Evolutionary conservation across 257 asterid genomes (phyloP).

Genomic region (Penstemon eatonii): DNA sequence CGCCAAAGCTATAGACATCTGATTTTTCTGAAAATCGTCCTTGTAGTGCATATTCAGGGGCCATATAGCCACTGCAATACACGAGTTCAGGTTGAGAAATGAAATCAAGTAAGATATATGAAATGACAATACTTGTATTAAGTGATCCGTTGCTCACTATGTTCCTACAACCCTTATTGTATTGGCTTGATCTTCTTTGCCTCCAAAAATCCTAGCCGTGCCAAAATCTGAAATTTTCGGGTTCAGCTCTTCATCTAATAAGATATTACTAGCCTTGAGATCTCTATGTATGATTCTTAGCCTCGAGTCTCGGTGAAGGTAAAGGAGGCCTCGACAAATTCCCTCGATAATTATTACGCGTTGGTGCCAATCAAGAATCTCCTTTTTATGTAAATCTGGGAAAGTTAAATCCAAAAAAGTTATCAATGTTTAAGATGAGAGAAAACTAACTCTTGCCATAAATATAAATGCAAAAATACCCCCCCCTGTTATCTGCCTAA

Average conservation of each 20-base stretch:
- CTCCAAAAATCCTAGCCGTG: conserved; percentile 88
- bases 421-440: too few species aligned
- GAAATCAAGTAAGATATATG: too few species aligned
- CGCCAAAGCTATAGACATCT: conserved; percentile 88
- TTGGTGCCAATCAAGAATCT: conserved; percentile 60
- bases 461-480: too few species aligned
- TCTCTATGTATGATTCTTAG: conserved; percentile 84
- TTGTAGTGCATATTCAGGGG: conserved; percentile 96
- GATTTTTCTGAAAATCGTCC: conserved; percentile 82
- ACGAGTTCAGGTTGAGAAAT: not conserved
- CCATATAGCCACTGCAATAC: conserved; percentile 80
- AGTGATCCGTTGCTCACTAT: conserved; percentile 50
- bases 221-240: conserved; percentile 96
- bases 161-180: conserved; percentile 86
- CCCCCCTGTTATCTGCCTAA: too few species aligned
- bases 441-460: too few species aligned
- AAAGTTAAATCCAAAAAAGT: not conserved
- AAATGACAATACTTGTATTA: not conserved
- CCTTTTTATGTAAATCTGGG: conserved; percentile 55
- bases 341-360: conserved; percentile 75
- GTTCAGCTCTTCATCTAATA: conserved; percentile 87
- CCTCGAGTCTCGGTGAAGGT: conserved; percentile 94
- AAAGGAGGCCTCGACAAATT: conserved; percentile 83
- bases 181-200: conserved; percentile 72
- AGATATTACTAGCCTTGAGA: conserved; percentile 80